Percentiles rank a stretch among this genome's conserved stretches.
These are phyloP conservation scores for Gossypium trilobum DNA, from an alignment of 441 rosid species.

Conservation along the genomic window DNA sequence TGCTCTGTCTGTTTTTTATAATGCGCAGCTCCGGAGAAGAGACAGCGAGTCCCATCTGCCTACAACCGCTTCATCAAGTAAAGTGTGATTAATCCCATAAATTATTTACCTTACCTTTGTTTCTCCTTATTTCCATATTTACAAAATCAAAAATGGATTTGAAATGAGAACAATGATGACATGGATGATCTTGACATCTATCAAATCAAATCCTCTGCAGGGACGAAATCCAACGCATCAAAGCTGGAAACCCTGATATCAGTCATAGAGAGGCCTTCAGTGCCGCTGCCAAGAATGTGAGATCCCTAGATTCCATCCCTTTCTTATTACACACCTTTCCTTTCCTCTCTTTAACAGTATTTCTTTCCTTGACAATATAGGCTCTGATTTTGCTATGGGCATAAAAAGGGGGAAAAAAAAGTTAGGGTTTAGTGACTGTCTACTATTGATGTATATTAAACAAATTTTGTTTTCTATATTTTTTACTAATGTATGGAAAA, in stretches of 20 bases:
- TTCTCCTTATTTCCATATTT: too few relatives aligned
- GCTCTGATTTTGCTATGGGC: not conserved
- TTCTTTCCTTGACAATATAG: not conserved
- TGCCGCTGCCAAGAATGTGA: constrained; percentile 95
- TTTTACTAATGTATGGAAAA: too few relatives aligned
- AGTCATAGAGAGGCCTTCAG: constrained; percentile 98
- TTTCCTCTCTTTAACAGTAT: not conserved
- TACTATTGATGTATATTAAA: not conserved
- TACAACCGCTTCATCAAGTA: constrained; percentile 98
- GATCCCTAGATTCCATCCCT: constrained; percentile 19
- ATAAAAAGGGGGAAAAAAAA: too few relatives aligned
- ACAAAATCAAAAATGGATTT: not conserved
- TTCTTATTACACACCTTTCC: not conserved
- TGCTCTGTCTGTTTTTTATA: constrained; percentile 30
- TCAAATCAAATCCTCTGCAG: constrained; percentile 26
- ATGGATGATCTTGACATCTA: constrained; percentile 15
- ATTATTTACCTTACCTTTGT: not conserved
- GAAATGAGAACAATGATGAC: not conserved
- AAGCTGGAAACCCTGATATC: constrained; percentile 90
- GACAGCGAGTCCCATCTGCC: constrained; percentile 99
- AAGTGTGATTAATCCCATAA: constrained; percentile 16
- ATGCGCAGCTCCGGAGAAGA: constrained; percentile 90
- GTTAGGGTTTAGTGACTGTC: not conserved
- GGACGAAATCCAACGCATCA: constrained; percentile 97
- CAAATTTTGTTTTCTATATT: too few relatives aligned